These are phyloP conservation scores for Diaporthe batatas DNA, from an alignment of 2,329 filamentous ascomycete genomes.

Conservation along the genomic window DNA sequence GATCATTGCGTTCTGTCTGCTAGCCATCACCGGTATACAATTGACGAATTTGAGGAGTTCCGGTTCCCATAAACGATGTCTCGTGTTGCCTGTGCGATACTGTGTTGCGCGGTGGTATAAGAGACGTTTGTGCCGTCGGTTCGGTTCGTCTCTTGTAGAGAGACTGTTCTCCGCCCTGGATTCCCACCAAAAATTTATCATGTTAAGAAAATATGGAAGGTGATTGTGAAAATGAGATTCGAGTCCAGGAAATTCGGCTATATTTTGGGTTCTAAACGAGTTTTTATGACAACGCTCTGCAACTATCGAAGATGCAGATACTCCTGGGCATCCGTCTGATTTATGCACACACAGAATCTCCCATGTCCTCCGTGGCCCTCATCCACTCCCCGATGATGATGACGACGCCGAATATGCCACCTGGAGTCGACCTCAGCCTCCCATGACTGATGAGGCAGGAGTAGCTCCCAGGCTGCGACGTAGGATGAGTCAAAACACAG, in stretches of 20 bases:
- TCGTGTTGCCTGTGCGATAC: not conserved
- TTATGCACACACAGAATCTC: not conserved
- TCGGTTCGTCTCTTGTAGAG: not conserved
- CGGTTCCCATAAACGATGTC: not conserved
- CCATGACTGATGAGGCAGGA: not conserved
- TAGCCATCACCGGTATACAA: not conserved
- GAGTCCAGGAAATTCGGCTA: not conserved
- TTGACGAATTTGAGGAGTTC: not conserved
- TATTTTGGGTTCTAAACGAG: not conserved
- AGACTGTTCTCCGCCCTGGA: not conserved
- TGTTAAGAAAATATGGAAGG: too few relatives aligned
- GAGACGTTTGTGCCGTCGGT: too few relatives aligned
- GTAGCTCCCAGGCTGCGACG: too few relatives aligned
- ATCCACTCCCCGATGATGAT: not conserved
- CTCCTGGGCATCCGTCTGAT: not conserved
- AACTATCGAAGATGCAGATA: too few relatives aligned
- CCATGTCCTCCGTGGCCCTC: not conserved
- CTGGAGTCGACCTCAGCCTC: not conserved
- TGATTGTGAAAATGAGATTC: not conserved
- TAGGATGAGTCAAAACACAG: not conserved
- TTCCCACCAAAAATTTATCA: too few relatives aligned
- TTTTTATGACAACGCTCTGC: too few relatives aligned
- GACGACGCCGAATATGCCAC: not conserved
- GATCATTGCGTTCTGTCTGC: not conserved
- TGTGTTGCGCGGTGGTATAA: not conserved